Evolutionary conservation across 306 rosid species (phyloP).

Genomic region (Vigna trinervia): DNA sequence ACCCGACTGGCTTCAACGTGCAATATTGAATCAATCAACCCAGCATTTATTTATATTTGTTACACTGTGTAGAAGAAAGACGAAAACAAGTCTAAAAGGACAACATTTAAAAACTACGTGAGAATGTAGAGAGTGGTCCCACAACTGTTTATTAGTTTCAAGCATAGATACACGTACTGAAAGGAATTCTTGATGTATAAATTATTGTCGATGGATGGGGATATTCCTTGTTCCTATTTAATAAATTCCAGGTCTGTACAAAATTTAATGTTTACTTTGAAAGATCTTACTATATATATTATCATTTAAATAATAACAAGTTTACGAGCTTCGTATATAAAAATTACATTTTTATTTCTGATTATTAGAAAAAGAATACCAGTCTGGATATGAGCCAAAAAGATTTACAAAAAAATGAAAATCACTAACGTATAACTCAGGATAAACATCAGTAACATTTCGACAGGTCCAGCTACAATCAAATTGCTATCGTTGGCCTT

Average conservation of each 20-base stretch:
- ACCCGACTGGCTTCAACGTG: constrained; percentile 14
- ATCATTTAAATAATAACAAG: background rate
- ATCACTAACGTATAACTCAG: too few relatives aligned
- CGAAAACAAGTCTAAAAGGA: constrained; percentile 2
- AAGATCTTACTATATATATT: background rate
- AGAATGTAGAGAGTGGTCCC: constrained; percentile 30
- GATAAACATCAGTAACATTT: too few relatives aligned
- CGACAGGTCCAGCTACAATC: too few relatives aligned
- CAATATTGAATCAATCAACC: constrained; percentile 32
- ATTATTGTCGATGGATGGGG: background rate
- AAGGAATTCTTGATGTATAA: background rate
- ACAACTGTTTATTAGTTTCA: background rate
- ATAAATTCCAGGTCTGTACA: background rate
- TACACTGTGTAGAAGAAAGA: background rate
- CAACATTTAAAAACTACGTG: background rate
- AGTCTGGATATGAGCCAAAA: too few relatives aligned
- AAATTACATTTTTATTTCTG: too few relatives aligned
- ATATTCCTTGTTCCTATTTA: background rate
- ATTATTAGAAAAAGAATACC: too few relatives aligned
- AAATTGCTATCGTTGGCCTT: too few relatives aligned
- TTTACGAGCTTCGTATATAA: too few relatives aligned
- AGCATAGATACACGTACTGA: background rate
- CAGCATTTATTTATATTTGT: background rate
- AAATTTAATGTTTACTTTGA: background rate
- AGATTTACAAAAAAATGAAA: too few relatives aligned